These are phyloP conservation scores for Neurospora discreta DNA, from an alignment of 495 filamentous ascomycete genomes.

Conservation along the genomic window DNA sequence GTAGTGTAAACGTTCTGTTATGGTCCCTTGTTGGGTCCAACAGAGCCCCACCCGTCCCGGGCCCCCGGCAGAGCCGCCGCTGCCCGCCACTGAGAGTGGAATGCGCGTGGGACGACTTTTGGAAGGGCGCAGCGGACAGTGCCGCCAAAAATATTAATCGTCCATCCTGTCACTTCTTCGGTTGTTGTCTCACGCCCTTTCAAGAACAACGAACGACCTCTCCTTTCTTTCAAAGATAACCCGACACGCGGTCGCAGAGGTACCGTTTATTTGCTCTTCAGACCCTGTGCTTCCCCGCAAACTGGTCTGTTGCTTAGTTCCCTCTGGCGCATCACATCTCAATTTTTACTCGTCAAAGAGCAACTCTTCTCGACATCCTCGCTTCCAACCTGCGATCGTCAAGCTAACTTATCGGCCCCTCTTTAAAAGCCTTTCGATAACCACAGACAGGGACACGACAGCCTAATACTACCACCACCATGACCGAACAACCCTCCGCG, in stretches of 20 bases:
- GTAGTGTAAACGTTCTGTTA: too few relatives aligned
- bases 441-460: neutral
- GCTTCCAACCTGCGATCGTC: neutral
- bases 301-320: neutral
- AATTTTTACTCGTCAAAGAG: neutral
- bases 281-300: neutral
- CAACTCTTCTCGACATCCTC: neutral
- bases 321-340: neutral
- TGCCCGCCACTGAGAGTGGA: neutral
- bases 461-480: slow-evolving; percentile 21
- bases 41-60: neutral
- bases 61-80: neutral
- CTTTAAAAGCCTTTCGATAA: neutral
- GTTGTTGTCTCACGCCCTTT: neutral
- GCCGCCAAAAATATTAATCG: neutral
- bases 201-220: neutral
- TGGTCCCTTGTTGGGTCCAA: neutral
- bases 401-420: neutral
- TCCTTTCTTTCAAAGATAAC: neutral
- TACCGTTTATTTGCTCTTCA: neutral
- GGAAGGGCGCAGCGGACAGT: neutral
- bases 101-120: neutral
- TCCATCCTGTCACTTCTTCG: neutral
- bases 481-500: slow-evolving; percentile 35
- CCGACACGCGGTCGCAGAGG: neutral